These are phyloP conservation scores for Trichoderma sp. DNA, from an alignment of 2,329 filamentous ascomycete species.

Conservation along the genomic window DNA sequence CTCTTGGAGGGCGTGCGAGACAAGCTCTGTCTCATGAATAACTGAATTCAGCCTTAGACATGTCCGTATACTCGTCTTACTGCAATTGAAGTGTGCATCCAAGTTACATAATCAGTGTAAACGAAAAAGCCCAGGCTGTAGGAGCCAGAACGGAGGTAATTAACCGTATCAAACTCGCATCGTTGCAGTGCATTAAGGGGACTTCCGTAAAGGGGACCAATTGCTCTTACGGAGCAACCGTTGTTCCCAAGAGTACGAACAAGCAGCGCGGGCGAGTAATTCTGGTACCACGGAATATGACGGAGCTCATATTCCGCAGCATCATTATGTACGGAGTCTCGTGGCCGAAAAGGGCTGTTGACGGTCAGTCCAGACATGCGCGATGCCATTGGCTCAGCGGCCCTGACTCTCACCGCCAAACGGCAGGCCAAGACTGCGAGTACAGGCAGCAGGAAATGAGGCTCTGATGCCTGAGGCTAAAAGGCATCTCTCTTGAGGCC, in stretches of 20 bases:
- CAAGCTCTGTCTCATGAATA: background rate
- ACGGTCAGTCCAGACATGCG: background rate
- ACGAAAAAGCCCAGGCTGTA: background rate
- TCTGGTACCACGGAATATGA: background rate
- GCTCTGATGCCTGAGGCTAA: slow-evolving; percentile 5
- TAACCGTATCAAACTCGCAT: slow-evolving; percentile 6
- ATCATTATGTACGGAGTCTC: background rate
- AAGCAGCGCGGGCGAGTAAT: background rate
- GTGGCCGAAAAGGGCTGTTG: background rate
- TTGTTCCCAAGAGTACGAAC: background rate
- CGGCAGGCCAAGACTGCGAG: background rate
- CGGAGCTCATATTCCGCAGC: slow-evolving; percentile 2
- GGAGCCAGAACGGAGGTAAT: background rate
- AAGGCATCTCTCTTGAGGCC: background rate
- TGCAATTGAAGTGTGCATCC: background rate
- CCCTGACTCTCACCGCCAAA: slow-evolving; percentile 10
- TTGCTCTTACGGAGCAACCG: background rate
- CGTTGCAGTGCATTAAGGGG: background rate
- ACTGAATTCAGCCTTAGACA: background rate
- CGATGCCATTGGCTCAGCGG: slow-evolving; percentile 5
- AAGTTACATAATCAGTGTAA: background rate
- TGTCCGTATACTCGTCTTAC: background rate
- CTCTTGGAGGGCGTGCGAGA: background rate
- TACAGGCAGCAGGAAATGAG: background rate
- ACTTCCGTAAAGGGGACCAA: background rate